Percentiles rank a stretch among this genome's conserved stretches.
phyloP scores from a whole-genome alignment of 768 basidiomycete genomes.

The Lactarius psammicola region DNA sequence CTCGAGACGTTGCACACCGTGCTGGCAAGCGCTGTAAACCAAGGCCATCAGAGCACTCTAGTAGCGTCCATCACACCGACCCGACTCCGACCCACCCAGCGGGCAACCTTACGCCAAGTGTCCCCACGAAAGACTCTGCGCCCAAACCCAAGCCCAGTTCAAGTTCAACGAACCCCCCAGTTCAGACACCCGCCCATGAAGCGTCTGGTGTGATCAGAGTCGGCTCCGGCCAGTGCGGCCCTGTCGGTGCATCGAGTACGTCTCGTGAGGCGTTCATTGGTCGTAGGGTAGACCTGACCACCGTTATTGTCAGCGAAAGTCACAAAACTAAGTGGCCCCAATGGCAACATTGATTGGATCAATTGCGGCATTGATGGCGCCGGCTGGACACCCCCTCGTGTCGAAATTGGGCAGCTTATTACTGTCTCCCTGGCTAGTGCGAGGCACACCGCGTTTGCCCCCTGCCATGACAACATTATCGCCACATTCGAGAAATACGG shows the following conservation, averaged over 20 bases:
- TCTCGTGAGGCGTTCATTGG: constrained; percentile 7
- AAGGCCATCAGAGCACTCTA: background rate
- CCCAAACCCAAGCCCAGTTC: background rate
- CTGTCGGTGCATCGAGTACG: constrained; percentile 18
- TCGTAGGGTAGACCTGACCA: background rate
- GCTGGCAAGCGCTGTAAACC: background rate
- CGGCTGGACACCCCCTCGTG: constrained; percentile 66
- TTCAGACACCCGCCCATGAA: background rate
- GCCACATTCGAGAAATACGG: constrained; percentile 60
- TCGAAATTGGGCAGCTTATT: constrained; percentile 53
- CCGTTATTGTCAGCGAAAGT: constrained; percentile 41
- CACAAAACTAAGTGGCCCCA: constrained; percentile 56
- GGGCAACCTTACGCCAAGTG: background rate
- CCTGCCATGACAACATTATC: constrained; percentile 54
- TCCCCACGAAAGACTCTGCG: background rate
- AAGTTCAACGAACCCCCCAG: background rate
- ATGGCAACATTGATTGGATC: constrained; percentile 70
- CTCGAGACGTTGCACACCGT: background rate
- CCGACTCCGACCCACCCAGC: background rate
- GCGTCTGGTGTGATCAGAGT: background rate
- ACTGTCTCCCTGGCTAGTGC: constrained; percentile 48
- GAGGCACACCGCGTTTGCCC: constrained; percentile 53
- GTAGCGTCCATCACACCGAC: background rate
- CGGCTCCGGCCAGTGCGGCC: constrained; percentile 1
- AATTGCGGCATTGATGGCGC: constrained; percentile 71